Evolutionary conservation across 257 asterid genomes (phyloP).

Genomic region (Nicotiana paniculata): DNA sequence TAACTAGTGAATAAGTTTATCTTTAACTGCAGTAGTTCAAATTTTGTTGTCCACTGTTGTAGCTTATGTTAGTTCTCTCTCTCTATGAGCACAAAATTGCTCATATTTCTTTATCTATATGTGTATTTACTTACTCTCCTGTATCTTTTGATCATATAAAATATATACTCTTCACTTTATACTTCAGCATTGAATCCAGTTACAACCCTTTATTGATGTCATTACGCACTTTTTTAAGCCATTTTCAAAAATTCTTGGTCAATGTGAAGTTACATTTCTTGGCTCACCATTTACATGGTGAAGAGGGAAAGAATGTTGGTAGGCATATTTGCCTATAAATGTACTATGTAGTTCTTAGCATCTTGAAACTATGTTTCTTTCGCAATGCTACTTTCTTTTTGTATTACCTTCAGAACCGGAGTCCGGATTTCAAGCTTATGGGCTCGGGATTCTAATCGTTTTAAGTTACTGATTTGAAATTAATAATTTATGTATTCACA

Average conservation of each 20-base stretch:
- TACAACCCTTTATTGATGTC: neutral
- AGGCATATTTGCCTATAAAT: neutral
- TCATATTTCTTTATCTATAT: conserved; percentile 4
- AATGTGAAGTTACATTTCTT: too few relatives aligned
- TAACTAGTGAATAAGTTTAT: neutral
- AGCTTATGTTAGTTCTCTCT: neutral
- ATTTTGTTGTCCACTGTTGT: neutral
- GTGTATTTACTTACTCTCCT: neutral
- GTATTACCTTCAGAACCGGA: too few relatives aligned
- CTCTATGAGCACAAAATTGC: neutral
- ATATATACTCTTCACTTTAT: neutral
- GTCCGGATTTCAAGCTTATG: too few relatives aligned
- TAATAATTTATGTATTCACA: too few relatives aligned
- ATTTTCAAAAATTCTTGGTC: neutral
- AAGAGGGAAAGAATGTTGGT: too few relatives aligned
- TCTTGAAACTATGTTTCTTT: neutral
- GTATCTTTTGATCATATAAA: neutral
- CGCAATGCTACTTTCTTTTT: neutral
- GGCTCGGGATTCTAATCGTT: too few relatives aligned
- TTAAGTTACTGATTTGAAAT: too few relatives aligned
- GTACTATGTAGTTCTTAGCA: neutral
- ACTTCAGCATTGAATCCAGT: neutral
- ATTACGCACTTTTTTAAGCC: too few relatives aligned
- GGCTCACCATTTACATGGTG: too few relatives aligned
- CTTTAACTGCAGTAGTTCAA: neutral